Base-by-base conservation (phyloP, 106 monocot species). In the Allium cepa region DNA sequence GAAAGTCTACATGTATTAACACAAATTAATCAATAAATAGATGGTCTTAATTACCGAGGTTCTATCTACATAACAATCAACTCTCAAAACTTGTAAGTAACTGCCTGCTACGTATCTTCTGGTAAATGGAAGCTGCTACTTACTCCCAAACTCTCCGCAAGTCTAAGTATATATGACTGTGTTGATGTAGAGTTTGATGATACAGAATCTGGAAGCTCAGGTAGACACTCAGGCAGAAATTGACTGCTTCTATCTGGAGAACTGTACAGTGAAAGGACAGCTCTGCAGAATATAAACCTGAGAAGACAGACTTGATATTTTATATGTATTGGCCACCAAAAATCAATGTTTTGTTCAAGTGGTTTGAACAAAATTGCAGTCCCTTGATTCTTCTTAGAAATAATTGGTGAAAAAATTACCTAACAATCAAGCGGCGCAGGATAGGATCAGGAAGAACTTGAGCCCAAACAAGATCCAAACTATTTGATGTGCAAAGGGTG, bases 281-380 rank as follows among this genome's bases (percentile, higher is more conserved):
- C 70, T 75, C 87, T 79, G 63, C 91, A 91, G 81, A 91, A 91
- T 82, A 91, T 79, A 71, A 87, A 91, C 81, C 91, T 91, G 80
- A 46, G 46, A 15, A 66, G 11, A 60, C 36, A 45, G 10, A 74
- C 62, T 15, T 45, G 62, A 36, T 11, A 36, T 36, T 36, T 36
- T 5, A 36, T 36, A 36, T 36, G 36, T 36, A 36, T 36, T 36
- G 36, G 36, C 36, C 36, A 36, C 5, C 36, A 36, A 36, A 36
- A 36, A 36, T 36, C 36, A 36, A 36, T 36, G 36, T 36, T 5
- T 3, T 36, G 36, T 5, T 36, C 36, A 36, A 36, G 36, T 36
- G 36, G 4, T 36, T 36, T 36, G 36, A 36, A 36, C 3, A 36
- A 36, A 36, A 36, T 36, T 36, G 36, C 36, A 5, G 36, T 36